Percentiles rank a stretch among this genome's conserved stretches.
Conservation (phyloP, 306 rosid genomes). For the Pueraria montana region DNA sequence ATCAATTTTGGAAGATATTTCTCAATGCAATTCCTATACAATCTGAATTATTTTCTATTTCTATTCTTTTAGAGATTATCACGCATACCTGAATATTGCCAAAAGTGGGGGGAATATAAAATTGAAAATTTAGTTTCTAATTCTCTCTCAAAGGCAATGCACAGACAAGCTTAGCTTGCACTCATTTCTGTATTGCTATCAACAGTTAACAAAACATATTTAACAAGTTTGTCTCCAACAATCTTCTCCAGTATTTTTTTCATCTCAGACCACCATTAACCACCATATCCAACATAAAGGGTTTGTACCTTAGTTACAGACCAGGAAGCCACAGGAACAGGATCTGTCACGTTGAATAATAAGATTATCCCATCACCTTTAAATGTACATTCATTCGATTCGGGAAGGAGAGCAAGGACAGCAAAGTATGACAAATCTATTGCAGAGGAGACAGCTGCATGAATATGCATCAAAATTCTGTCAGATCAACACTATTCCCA, state of each 20-base stretch:
- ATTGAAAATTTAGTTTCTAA: not conserved
- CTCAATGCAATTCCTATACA: conserved; percentile 15
- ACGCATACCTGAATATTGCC: not conserved
- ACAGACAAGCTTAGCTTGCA: not conserved
- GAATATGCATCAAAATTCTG: conserved; percentile 30
- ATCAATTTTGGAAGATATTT: not conserved
- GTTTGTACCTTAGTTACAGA: conserved; percentile 80
- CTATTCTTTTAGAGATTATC: conserved; percentile 8
- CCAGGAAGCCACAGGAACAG: conserved; percentile 82
- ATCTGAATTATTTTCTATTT: not conserved
- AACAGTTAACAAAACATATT: not conserved
- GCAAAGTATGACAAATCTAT: conserved; percentile 73
- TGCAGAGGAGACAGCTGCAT: conserved; percentile 86
- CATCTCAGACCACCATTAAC: not conserved
- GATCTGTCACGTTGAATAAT: conserved; percentile 74
- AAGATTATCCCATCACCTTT: conserved; percentile 77
- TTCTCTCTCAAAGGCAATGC: conserved; percentile 13
- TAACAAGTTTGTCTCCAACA: not conserved
- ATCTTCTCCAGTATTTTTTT: not conserved
- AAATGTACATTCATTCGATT: conserved; percentile 56
- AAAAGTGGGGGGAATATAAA: not conserved
- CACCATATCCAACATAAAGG: not conserved
- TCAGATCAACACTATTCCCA: conserved; percentile 43
- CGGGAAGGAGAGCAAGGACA: conserved; percentile 78
- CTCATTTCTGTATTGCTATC: not conserved